Conservation (phyloP, 2,329 filamentous ascomycete genomes). For the Curvularia spicifera region DNA sequence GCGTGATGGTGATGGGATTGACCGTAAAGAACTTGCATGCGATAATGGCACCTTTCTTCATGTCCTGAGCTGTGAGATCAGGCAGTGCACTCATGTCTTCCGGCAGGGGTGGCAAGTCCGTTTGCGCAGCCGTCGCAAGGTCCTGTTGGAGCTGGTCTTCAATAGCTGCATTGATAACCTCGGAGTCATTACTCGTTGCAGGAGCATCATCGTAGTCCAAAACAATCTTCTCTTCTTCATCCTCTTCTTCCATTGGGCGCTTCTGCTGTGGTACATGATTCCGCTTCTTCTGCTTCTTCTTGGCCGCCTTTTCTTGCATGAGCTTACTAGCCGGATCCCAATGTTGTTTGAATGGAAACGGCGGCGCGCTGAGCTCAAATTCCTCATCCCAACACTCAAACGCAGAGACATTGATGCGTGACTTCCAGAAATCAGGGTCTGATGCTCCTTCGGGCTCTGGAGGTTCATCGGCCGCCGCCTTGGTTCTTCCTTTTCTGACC, state of each 20-base stretch:
- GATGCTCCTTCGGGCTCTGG: constrained; percentile 43
- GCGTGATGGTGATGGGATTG: constrained; percentile 69
- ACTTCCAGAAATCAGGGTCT: constrained; percentile 71
- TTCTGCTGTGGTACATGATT: constrained; percentile 42
- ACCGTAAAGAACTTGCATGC: constrained; percentile 68
- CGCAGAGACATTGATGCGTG: constrained; percentile 75
- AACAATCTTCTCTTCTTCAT: constrained; percentile 33
- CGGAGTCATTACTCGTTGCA: constrained; percentile 27
- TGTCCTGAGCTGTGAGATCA: constrained; percentile 56
- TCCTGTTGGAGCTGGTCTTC: constrained; percentile 48
- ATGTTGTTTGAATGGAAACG: constrained; percentile 87
- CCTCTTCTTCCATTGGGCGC: constrained; percentile 53
- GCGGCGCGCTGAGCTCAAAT: constrained; percentile 71
- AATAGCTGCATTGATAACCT: constrained; percentile 30
- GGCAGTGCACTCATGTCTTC: constrained; percentile 63
- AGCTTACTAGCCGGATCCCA: constrained; percentile 80
- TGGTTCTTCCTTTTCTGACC: constrained; percentile 29
- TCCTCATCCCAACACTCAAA: constrained; percentile 78
- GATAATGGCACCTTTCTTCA: constrained; percentile 67
- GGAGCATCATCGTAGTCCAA: constrained; percentile 46
- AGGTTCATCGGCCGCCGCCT: constrained; percentile 24
- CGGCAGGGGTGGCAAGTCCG: constrained; percentile 70
- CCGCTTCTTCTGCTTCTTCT: constrained; percentile 60
- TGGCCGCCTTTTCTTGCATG: constrained; percentile 63
- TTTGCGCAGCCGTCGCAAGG: constrained; percentile 54